Conservation (phyloP, 1,139 yeast genomes). For the Sugiyamaella neomexicana region DNA sequence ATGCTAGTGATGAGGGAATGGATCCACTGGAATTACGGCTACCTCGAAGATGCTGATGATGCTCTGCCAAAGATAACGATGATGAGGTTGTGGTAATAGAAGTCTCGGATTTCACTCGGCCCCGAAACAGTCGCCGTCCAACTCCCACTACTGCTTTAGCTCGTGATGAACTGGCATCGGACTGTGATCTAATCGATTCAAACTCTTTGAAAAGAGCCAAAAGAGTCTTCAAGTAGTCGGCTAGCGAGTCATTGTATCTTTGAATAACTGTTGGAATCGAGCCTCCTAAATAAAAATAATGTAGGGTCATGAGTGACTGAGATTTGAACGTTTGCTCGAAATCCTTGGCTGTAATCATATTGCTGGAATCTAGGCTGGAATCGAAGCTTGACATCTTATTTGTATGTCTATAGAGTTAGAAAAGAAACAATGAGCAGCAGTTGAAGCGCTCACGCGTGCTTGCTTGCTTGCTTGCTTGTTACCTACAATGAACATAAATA, state of each 20-base stretch:
- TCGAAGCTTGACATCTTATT: slow-evolving; percentile 29
- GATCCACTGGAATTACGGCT: slow-evolving; percentile 15
- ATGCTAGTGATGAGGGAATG: slow-evolving; percentile 9
- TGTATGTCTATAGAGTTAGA: slow-evolving; percentile 20
- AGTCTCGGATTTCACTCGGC: slow-evolving; percentile 28
- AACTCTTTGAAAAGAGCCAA: slow-evolving; percentile 31
- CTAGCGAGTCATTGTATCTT: slow-evolving; percentile 23
- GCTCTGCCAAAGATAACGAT: slow-evolving; percentile 1
- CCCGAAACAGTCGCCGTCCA: slow-evolving; percentile 32
- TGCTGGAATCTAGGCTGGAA: neutral
- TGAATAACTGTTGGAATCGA: slow-evolving; percentile 29
- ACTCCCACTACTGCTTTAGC: slow-evolving; percentile 30
- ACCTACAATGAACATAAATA: slow-evolving; percentile 34
- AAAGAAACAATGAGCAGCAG: neutral
- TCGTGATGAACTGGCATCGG: slow-evolving; percentile 25
- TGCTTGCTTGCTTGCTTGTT: too few species aligned
- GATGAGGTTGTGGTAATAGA: slow-evolving; percentile 11
- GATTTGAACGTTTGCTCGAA: slow-evolving; percentile 26
- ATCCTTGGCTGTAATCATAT: slow-evolving; percentile 29
- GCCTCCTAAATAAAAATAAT: slow-evolving; percentile 33
- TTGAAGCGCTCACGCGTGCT: neutral
- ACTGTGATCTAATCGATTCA: slow-evolving; percentile 27
- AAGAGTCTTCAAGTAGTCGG: slow-evolving; percentile 28
- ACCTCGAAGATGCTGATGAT: neutral
- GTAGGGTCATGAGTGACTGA: slow-evolving; percentile 21